Percentiles rank a stretch among this genome's conserved stretches.
phyloP scores from a whole-genome alignment of 768 basidiomycete genomes.

The Agaricus subrufescens region DNA sequence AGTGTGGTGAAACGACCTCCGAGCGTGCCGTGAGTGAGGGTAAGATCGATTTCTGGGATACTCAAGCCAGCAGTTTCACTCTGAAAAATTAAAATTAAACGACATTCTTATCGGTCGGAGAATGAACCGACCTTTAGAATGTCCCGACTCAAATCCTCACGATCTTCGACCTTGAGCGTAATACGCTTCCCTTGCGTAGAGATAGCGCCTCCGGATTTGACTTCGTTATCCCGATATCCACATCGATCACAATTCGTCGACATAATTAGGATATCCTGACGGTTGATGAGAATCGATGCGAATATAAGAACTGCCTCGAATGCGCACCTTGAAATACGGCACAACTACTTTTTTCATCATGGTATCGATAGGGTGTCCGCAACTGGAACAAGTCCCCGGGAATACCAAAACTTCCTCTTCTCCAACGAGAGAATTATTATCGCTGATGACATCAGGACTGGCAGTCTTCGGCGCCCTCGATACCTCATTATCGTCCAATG shows the following conservation, averaged over 20 bases:
- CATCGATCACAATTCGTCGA: constrained; percentile 95
- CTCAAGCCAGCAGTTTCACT: constrained; percentile 88
- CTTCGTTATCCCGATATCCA: constrained; percentile 96
- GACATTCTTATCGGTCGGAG: not conserved
- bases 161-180: constrained; percentile 84
- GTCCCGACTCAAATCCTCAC: constrained; percentile 89
- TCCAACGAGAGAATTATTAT: constrained; percentile 29
- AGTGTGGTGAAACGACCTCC: constrained; percentile 97
- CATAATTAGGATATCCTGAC: constrained; percentile 93
- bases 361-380: constrained; percentile 78
- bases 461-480: constrained; percentile 11
- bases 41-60: constrained; percentile 94
- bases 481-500: constrained; percentile 17
- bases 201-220: constrained; percentile 91
- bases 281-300: not conserved
- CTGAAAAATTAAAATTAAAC: constrained; percentile 30
- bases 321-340: constrained; percentile 89
- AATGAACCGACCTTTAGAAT: constrained; percentile 75
- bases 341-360: constrained; percentile 95
- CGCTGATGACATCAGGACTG: constrained; percentile 15
- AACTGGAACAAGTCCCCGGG: constrained; percentile 84
- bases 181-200: constrained; percentile 85
- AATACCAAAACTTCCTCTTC: constrained; percentile 91
- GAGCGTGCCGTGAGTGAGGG: constrained; percentile 87
- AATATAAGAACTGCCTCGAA: not conserved